phyloP scores from a whole-genome alignment of 75 land plant species.

The Cryptomeria japonica region DNA sequence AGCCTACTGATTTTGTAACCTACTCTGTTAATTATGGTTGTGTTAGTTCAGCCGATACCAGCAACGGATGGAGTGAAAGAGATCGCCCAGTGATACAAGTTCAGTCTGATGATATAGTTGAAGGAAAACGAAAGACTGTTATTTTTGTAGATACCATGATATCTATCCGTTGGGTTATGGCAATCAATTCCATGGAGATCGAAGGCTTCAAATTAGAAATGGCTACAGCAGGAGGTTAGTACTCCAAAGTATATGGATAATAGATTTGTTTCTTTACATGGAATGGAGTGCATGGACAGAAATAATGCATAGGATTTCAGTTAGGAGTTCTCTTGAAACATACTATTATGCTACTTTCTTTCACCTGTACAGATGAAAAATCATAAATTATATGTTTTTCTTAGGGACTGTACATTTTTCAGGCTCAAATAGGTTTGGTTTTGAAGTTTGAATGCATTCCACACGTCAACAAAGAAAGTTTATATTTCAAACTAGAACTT shows the following conservation, averaged over 20 bases:
- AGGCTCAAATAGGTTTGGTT: neutral
- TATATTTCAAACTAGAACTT: neutral
- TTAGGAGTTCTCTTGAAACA: neutral
- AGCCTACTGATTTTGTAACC: constrained; percentile 66
- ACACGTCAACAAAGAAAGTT: neutral
- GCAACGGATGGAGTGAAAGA: constrained; percentile 47
- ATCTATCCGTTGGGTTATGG: constrained; percentile 75
- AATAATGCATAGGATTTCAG: neutral
- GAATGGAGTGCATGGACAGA: neutral
- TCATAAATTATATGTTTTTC: neutral
- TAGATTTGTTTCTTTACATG: neutral
- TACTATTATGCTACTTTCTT: neutral
- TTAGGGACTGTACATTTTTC: neutral
- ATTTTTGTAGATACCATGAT: constrained; percentile 54
- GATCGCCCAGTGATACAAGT: constrained; percentile 62
- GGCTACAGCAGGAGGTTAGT: constrained; percentile 13
- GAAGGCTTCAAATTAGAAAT: constrained; percentile 57
- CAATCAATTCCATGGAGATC: constrained; percentile 64
- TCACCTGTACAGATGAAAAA: neutral
- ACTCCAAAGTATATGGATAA: neutral
- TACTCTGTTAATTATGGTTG: constrained; percentile 70
- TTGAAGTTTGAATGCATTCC: neutral
- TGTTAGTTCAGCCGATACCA: constrained; percentile 23
- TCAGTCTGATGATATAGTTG: constrained; percentile 30
- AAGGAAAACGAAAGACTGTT: constrained; percentile 45